Percentiles rank a stretch among this genome's conserved stretches.
Conservation (phyloP, 2,329 filamentous ascomycete species). For the Botrytis medusae region DNA sequence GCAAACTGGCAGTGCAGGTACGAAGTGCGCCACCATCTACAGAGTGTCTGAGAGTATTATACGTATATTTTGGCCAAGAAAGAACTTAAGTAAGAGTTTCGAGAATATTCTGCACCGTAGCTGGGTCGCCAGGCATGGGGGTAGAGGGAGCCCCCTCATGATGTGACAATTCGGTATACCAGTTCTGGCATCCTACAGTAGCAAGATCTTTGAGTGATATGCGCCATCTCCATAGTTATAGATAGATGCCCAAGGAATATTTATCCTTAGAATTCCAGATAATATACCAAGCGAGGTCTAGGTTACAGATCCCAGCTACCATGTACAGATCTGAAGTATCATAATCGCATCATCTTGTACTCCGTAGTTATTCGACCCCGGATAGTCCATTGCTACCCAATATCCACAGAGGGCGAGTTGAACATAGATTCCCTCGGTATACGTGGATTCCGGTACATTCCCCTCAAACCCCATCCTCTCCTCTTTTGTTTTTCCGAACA, state of each 20-base stretch:
- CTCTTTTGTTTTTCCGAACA: background rate
- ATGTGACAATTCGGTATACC: background rate
- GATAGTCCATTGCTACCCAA: background rate
- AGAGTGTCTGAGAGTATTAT: background rate
- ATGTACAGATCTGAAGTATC: background rate
- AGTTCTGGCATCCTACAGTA: background rate
- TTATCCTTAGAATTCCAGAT: background rate
- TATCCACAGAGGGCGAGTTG: background rate
- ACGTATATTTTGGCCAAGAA: background rate
- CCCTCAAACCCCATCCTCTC: background rate
- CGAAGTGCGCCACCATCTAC: background rate
- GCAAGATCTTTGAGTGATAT: background rate
- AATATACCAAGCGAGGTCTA: background rate
- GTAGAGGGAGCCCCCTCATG: background rate
- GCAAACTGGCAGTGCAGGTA: slow-evolving; percentile 2
- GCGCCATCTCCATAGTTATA: background rate
- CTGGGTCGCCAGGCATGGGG: background rate
- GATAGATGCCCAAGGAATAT: background rate
- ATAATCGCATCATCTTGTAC: background rate
- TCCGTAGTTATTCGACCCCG: background rate
- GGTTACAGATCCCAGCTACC: background rate
- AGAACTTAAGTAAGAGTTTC: background rate
- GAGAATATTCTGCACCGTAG: background rate
- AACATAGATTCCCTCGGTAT: background rate
- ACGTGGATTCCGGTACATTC: background rate